Evolutionary conservation across 108 stramenopile species (phyloP), one percentile per base, ranked within the genome.

Genomic region (Nannochloropsis gaditana): DNA sequence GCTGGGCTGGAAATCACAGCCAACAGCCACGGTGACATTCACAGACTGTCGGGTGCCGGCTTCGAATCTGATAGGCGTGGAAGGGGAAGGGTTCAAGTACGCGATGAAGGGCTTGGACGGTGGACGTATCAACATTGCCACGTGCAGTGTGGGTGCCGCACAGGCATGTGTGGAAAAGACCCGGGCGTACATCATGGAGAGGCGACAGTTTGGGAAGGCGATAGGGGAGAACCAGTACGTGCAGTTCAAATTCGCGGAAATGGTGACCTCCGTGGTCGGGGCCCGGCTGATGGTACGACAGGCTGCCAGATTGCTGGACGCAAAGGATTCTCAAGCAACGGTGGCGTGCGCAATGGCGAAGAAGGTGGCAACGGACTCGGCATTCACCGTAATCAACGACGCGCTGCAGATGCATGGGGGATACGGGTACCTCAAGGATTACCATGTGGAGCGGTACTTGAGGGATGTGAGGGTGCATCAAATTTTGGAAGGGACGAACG

Each of bases 361-460:
- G 83, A 73, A 84, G 11, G 43, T 88, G 15, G 89, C 91, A 11
- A 91, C 91, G 5, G 91, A 91, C 45, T 17, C 73, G 5, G 86
- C 86, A 42, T 91, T 91, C 44, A 11, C 83, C n/a, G 89, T 91
- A 21, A 81, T 79, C 79, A 88, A 91, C 31, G 86, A 88, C 41
- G 91, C 91, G 9, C 79, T 91, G 41, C 91, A 91, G 47, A 41
- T 91, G 89, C 91, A 91, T 82, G 91, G 91, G 10, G 91, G 91
- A 0, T 89, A 89, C 45, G 88, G 88, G n/a, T 89, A 89, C 82
- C 82, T 89, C n/a, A 85, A 82, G 82, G 90, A 88, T 80, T 87
- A 91, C 83, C 87, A 87, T 41, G 42, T 86, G 31, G 91, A 91
- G 91, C 83, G 91, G 21, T 88, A 85, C 84, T 9, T 91, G 2